A percentile compares a stretch with the other conserved stretches of the same genome.
Conservation (phyloP, 768 basidiomycete genomes). For the Boletus pseudo-olivaceus region DNA sequence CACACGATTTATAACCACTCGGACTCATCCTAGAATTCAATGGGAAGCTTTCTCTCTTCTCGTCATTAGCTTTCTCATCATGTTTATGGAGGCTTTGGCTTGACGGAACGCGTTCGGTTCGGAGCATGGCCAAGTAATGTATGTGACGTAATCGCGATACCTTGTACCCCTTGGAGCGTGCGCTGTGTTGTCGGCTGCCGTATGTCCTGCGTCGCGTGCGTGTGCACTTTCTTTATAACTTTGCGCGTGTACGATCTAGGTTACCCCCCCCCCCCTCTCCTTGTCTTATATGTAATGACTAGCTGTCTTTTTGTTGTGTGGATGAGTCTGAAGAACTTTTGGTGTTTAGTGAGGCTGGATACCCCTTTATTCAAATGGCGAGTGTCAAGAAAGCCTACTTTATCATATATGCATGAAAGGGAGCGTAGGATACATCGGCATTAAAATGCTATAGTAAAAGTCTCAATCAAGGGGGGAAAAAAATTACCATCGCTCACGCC, state of each 20-base stretch:
- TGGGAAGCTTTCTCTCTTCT: neutral
- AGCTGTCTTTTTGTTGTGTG: neutral
- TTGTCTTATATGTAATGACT: conserved; percentile 16
- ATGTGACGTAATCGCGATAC: conserved; percentile 25
- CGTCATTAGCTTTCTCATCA: neutral
- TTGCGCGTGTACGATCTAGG: conserved; percentile 12
- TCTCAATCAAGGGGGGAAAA: conserved; percentile 2
- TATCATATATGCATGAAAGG: neutral
- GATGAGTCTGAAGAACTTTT: neutral
- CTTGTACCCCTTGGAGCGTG: conserved; percentile 9
- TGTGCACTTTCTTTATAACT: conserved; percentile 4
- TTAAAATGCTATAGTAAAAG: conserved; percentile 9
- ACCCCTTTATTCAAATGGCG: neutral
- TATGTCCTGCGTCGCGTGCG: neutral
- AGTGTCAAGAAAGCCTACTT: neutral
- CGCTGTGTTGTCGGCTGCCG: neutral
- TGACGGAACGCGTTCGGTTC: conserved; percentile 3
- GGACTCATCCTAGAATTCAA: conserved; percentile 21
- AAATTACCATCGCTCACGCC: neutral
- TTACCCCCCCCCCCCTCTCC: conserved; percentile 1
- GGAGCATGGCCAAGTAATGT: conserved; percentile 5
- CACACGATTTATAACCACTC: neutral
- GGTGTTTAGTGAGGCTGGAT: neutral
- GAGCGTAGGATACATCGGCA: conserved; percentile 9
- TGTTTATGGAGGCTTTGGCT: conserved; percentile 12